Base-by-base conservation (phyloP, 2,329 filamentous ascomycete genomes). In the Colletotrichum sp. region DNA sequence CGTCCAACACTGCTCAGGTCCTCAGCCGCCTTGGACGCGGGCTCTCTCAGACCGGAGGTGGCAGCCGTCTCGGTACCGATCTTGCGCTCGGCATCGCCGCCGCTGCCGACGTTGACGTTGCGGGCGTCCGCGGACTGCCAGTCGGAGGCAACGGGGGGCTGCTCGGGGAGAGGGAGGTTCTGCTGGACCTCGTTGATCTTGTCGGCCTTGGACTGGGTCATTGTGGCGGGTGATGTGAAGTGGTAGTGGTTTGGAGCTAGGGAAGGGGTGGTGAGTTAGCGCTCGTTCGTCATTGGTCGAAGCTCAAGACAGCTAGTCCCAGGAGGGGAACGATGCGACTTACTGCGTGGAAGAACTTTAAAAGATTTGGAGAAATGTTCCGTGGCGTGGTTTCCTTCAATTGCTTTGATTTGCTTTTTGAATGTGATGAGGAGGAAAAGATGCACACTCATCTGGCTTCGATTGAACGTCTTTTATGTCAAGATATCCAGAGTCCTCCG, bases 131-230 rank as follows among this genome's bases (percentile, higher is more conserved):
- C 87, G 0, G 93, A 95, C 83, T 96, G 92, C 89, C 92, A 96
- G 88, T 97, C 94, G 7, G 94, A 94, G n/a, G 91, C 86, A n/a
- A 85, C 86, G 2, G 94, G 94, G 26, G 95, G 95, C 78, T 96
- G 89, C 3, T 96, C 94, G 21, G 95, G 95, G 66, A 96, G 91
- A 67, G 94, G 94, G 36, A 97, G 92, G 85, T 95, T 95, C 83
- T 92, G 86, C 85, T 93, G 89, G 81, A 89, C 89, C 83, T 94
- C 85, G 68, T 92, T 90, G 81, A 96, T 93, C 84, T 93, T 87
- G 71, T 93, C 87, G 78, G 87, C 82, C 84, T 94, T 95, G 85
- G 86, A 87, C 71, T 87, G 81, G 78, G 85, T 76, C 87, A 89
- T 89, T 58, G 69, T 67, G 55, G 16, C 43, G 63, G 16, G 26